A percentile compares a stretch with the other conserved stretches of the same genome.
phyloP scores from a whole-genome alignment of 345 rosid genomes.

The Populus davidiana region DNA sequence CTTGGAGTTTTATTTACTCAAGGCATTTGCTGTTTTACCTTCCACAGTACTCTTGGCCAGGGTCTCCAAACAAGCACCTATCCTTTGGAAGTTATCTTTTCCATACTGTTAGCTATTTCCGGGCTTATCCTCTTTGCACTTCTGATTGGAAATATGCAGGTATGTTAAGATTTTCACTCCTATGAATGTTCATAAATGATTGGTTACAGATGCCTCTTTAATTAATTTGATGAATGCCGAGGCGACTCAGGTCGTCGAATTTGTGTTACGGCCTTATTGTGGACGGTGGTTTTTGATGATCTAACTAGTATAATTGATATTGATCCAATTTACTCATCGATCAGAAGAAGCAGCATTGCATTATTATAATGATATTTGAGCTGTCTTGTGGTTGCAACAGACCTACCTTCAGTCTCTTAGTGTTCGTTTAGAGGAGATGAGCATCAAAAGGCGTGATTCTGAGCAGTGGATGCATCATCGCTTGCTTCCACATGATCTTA shows the following conservation, averaged over 20 bases:
- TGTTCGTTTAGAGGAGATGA: conserved; percentile 86
- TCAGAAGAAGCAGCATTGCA: neutral
- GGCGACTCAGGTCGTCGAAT: neutral
- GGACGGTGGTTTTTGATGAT: neutral
- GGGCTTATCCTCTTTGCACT: conserved; percentile 82
- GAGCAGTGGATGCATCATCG: conserved; percentile 98
- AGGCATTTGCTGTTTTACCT: conserved; percentile 7
- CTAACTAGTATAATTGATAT: neutral
- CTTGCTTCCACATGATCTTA: conserved; percentile 66
- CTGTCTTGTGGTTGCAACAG: conserved; percentile 37
- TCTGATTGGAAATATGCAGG: conserved; percentile 83
- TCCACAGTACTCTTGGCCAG: conserved; percentile 74
- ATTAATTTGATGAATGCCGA: neutral
- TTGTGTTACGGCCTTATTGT: neutral
- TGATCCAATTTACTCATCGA: neutral
- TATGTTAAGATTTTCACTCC: conserved; percentile 3
- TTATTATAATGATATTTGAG: neutral
- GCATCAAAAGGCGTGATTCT: conserved; percentile 84
- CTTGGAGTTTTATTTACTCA: neutral
- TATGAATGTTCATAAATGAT: neutral
- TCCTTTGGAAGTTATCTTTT: conserved; percentile 69
- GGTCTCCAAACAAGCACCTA: conserved; percentile 84
- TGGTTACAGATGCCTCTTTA: neutral
- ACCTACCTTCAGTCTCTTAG: conserved; percentile 81
- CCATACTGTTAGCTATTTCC: conserved; percentile 61